Conservation (phyloP, 805 yeast species). For the Pichia cabralensis region DNA sequence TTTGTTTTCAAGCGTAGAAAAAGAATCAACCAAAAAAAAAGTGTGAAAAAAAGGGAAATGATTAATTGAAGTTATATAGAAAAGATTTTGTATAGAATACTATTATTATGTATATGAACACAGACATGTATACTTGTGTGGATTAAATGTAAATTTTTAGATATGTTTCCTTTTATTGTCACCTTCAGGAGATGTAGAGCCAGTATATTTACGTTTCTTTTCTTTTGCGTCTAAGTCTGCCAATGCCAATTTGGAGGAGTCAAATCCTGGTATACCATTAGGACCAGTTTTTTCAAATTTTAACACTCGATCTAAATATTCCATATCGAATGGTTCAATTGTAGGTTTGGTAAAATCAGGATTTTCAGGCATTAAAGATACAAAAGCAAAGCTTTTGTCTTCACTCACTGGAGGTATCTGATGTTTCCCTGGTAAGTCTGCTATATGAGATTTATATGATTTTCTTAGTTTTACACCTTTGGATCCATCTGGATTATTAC, state of each 20-base stretch:
- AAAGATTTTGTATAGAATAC: not conserved
- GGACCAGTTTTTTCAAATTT: constrained; percentile 55
- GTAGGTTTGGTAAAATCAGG: constrained; percentile 28
- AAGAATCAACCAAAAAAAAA: constrained; percentile 6
- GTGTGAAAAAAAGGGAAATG: not conserved
- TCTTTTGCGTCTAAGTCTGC: constrained; percentile 28
- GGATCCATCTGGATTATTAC: constrained; percentile 79
- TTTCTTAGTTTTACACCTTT: constrained; percentile 89
- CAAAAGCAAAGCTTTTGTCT: constrained; percentile 29
- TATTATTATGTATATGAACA: constrained; percentile 2
- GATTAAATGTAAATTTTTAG: not conserved
- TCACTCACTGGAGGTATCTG: constrained; percentile 47
- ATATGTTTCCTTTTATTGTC: constrained; percentile 6
- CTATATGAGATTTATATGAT: constrained; percentile 87
- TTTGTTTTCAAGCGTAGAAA: constrained; percentile 12
- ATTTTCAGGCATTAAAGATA: constrained; percentile 31
- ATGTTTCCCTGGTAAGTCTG: constrained; percentile 76
- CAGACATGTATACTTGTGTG: too few relatives aligned
- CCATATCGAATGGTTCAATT: constrained; percentile 40
- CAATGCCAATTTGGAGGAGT: constrained; percentile 55
- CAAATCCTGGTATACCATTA: constrained; percentile 71
- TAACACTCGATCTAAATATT: constrained; percentile 39
- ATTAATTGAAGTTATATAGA: not conserved
- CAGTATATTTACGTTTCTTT: constrained; percentile 20
- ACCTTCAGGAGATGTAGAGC: constrained; percentile 16